Evolutionary conservation across 2,329 filamentous ascomycete species (phyloP), one percentile per base, ranked within the genome.

Genomic region (Penicillium sclerotigenum): DNA sequence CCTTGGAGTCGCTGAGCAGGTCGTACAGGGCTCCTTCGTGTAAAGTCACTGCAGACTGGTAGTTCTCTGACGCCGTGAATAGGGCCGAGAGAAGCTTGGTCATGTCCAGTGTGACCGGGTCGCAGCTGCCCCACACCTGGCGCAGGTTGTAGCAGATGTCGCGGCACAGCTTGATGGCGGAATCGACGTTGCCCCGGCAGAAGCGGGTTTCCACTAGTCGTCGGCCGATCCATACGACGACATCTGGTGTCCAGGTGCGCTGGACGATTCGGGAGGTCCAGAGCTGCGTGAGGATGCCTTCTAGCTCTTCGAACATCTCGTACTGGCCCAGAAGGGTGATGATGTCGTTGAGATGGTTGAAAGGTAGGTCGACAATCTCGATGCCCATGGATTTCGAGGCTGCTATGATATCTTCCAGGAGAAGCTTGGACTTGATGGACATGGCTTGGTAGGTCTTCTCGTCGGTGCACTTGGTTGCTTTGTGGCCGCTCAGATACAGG

Each of bases 71-170:
- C 0, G 69, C 71, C 6, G 79, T 80, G 71, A 79, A 82, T 1
- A 83, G 72, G 34, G 77, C 71, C 0, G 79, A 79, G 5, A 83
- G 75, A 11, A 82, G 69, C 59, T 77, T 76, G 58, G 75, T 80
- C 61, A 80, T 78, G 52, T 81, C 77, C 50, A 82, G 65, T 0
- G 80, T 81, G 28, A 77, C 71, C 0, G 73, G 72, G 42, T 81
- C 75, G 9, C 75, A 73, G 29, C 75, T 74, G 4, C 81, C 81
- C 67, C 80, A 80, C 6, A 80, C 79, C 22, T 81, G 79, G 11
- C 79, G 78, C 59, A 82, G 73, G 64, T 83, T 83, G 73, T 83
- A 83, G 37, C 78, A 78, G 54, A 83, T 81, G 64, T 81, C 79
- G 63, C 81, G 80, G 66, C 76, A 79, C 2, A 83, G 76, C 48